Evolutionary conservation across 2,329 filamentous ascomycete genomes (phyloP).

Genomic region (Diplodia corticola): DNA sequence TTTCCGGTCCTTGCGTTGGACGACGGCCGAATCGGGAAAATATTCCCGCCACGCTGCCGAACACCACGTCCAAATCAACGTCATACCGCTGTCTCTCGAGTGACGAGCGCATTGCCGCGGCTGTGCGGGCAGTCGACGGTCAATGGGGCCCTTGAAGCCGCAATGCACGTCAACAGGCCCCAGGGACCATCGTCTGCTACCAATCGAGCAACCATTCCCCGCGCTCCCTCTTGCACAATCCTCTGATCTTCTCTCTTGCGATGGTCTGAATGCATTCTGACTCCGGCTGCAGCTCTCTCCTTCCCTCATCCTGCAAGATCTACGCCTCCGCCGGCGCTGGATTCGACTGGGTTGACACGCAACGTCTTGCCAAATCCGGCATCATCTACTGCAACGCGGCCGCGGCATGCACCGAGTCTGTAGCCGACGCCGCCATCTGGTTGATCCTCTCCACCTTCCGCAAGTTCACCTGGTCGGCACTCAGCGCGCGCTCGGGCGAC

Average conservation of each 20-base stretch:
- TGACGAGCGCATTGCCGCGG: too few relatives aligned
- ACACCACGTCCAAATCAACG: too few relatives aligned
- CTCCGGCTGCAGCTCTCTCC: constrained; percentile 35
- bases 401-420: constrained; percentile 64
- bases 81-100: too few relatives aligned
- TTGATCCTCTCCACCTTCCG: constrained; percentile 65
- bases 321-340: constrained; percentile 63
- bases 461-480: constrained; percentile 26
- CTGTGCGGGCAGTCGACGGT: too few relatives aligned
- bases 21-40: constrained; percentile 16
- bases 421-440: constrained; percentile 63
- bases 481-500: constrained; percentile 26
- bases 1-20: neutral
- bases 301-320: constrained; percentile 57
- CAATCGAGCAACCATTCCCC: too few relatives aligned
- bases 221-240: neutral
- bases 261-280: neutral
- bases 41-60: constrained; percentile 6
- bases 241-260: neutral
- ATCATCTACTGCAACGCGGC: constrained; percentile 31
- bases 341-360: constrained; percentile 62
- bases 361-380: constrained; percentile 60
- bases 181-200: too few relatives aligned
- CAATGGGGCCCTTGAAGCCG: too few relatives aligned
- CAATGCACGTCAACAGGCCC: too few relatives aligned